These are phyloP conservation scores for Amauroascus niger DNA, from an alignment of 2,329 filamentous ascomycete species.

Conservation along the genomic window DNA sequence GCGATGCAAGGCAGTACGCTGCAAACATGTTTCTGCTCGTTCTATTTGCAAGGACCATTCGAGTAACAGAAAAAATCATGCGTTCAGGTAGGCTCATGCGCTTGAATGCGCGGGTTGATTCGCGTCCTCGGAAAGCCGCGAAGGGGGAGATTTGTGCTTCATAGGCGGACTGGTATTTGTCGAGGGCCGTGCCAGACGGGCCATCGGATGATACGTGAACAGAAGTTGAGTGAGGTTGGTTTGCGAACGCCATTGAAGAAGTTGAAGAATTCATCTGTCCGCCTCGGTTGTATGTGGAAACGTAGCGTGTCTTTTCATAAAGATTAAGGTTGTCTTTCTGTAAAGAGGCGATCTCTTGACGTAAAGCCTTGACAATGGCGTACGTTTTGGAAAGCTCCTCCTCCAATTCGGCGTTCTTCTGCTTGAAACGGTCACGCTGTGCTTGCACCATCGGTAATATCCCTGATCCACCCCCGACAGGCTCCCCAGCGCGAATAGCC, in stretches of 20 bases:
- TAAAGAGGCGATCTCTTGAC: conserved; percentile 80
- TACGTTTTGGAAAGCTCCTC: conserved; percentile 79
- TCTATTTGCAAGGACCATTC: conserved; percentile 80
- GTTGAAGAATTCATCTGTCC: conserved; percentile 45
- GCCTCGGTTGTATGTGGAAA: conserved; percentile 80
- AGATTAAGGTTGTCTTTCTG: conserved; percentile 94
- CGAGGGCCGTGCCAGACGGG: conserved; percentile 57
- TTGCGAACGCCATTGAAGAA: conserved; percentile 55
- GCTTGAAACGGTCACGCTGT: conserved; percentile 95
- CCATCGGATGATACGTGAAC: conserved; percentile 51
- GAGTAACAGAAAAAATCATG: conserved; percentile 78
- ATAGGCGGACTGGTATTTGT: conserved; percentile 84
- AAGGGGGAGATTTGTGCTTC: conserved; percentile 94
- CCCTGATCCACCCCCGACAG: conserved; percentile 66
- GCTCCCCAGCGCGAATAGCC: conserved; percentile 53
- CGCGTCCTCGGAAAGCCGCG: conserved; percentile 86
- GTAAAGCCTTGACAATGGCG: conserved; percentile 68
- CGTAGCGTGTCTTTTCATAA: conserved; percentile 95
- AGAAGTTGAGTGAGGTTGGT: conserved; percentile 63
- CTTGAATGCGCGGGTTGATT: conserved; percentile 81
- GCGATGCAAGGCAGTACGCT: conserved; percentile 77
- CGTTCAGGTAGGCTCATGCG: conserved; percentile 88
- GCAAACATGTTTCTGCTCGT: conserved; percentile 91
- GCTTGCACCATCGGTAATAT: conserved; percentile 98
- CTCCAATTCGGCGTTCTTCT: conserved; percentile 84